Base-by-base conservation (phyloP, 768 basidiomycete genomes). In the Chalciporus sphaerocephalus region DNA sequence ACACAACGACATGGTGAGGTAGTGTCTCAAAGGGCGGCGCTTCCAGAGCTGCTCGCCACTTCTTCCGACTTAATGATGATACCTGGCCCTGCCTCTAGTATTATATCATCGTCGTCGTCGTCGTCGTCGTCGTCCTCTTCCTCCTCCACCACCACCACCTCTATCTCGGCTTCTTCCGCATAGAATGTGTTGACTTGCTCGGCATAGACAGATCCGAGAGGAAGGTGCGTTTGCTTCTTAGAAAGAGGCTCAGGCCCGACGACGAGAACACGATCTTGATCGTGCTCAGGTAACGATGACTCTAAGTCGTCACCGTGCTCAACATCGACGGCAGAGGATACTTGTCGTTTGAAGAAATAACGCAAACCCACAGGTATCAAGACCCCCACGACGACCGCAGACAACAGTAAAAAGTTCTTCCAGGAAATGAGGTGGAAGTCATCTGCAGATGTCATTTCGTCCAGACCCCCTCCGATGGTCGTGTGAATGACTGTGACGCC, bases 341-440 rank as follows among this genome's bases (percentile, higher is more conserved):
- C 76, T 55, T 89, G 77, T 36, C 76, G 74, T 55, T 79, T 75
- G 71, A 92, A 91, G 71, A 83, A 85, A 55, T 87, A 89, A 48
- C 92, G 79, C 51, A 95, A 67, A 3, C 88, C 91, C 25, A 96
- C 92, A 6, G 93, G 93, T 44, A 95, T 90, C 70, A 95, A 74
- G n/a, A 91, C 94, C 5, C 92, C 93, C 11, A 92, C 76, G 45
- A 88, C 89, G 40, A 95, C 82, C 0, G 90, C 90, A 1, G 83
- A 76, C 17, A 97, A 73, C 10, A 85, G 81, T 52, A 95, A 76
- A 60, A 94, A 88, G 67, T 97, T 97, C 48, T 79, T 78, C 83
- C 87, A 86, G 46, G 92, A 95, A 53, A 98, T 80, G 39, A 98
- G 77, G 65, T 95, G 85, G 62, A 98, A 97, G 63, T 98, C 95